Conservation (phyloP, 2,329 filamentous ascomycete genomes). For the Emericellopsis atlantica region DNA sequence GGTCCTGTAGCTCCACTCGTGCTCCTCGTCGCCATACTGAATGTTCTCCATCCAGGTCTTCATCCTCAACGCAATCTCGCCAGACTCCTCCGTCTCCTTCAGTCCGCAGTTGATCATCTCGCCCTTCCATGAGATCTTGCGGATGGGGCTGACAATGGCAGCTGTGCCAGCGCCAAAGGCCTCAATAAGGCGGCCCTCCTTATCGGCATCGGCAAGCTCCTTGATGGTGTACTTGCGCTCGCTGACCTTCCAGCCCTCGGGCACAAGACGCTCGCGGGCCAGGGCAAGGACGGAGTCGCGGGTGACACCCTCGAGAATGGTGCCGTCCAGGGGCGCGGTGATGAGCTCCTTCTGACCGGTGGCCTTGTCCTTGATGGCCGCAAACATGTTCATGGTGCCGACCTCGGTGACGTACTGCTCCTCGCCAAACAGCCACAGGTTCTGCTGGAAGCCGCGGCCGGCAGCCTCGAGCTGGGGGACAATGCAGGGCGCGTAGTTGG, state of each 20-base stretch:
- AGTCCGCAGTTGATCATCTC: conserved; percentile 73
- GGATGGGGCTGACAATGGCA: conserved; percentile 82
- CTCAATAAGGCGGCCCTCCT: conserved; percentile 79
- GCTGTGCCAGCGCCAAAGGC: conserved; percentile 91
- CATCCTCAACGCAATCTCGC: conserved; percentile 73
- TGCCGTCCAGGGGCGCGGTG: conserved; percentile 93
- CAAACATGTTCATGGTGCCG: conserved; percentile 98
- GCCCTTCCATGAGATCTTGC: conserved; percentile 81
- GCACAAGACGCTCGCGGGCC: conserved; percentile 68
- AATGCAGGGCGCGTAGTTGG: conserved; percentile 98
- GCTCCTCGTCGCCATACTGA: conserved; percentile 88
- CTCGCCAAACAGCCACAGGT: conserved; percentile 92
- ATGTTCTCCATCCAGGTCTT: conserved; percentile 95
- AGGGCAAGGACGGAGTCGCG: conserved; percentile 82
- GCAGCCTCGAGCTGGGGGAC: conserved; percentile 91
- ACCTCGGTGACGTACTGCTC: conserved; percentile 96
- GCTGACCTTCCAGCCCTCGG: conserved; percentile 75
- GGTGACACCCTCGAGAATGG: conserved; percentile 90
- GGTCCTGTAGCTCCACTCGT: conserved; percentile 68
- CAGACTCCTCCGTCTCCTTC: conserved; percentile 70
- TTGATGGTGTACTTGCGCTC: conserved; percentile 91
- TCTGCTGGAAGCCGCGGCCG: conserved; percentile 89
- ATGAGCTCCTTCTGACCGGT: conserved; percentile 85
- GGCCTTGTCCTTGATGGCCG: conserved; percentile 70
- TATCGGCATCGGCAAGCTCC: conserved; percentile 68